Evolutionary conservation across 805 yeast species (phyloP).

Genomic region (Tetrapisispora pingtungensis): DNA sequence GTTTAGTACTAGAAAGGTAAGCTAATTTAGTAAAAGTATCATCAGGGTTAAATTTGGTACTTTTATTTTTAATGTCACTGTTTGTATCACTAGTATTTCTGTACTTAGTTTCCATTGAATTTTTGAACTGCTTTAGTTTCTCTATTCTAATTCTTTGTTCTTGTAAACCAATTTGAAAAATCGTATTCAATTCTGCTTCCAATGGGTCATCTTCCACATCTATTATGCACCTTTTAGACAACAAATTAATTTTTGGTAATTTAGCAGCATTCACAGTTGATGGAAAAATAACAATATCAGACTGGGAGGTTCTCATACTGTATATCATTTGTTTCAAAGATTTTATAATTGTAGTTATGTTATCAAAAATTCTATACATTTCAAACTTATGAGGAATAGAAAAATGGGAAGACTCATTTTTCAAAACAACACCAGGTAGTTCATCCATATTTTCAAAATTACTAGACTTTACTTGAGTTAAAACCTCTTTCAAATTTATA

Average conservation of each 20-base stretch:
- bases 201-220: constrained; percentile 84
- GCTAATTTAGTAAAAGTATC: not conserved
- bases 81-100: not conserved
- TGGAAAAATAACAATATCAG: constrained; percentile 33
- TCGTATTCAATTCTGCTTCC: constrained; percentile 59
- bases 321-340: constrained; percentile 49
- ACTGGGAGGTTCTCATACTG: constrained; percentile 37
- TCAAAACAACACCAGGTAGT: constrained; percentile 31
- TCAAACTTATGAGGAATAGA: constrained; percentile 65
- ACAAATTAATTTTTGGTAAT: constrained; percentile 50
- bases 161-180: constrained; percentile 53
- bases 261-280: constrained; percentile 31
- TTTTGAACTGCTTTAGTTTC: constrained; percentile 36
- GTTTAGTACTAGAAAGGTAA: not conserved
- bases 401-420: constrained; percentile 37
- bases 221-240: constrained; percentile 46
- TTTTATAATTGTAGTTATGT: constrained; percentile 57
- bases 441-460: constrained; percentile 9
- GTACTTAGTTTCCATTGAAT: not conserved
- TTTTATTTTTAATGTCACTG: not conserved
- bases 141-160: constrained; percentile 56
- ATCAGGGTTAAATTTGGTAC: not conserved
- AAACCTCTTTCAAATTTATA: constrained; percentile 25
- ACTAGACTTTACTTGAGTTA: constrained; percentile 10
- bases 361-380: constrained; percentile 72